Evolutionary conservation across 805 yeast genomes (phyloP), one percentile per base, ranked within the genome.

Genomic region (Wickerhamiella cacticola): DNA sequence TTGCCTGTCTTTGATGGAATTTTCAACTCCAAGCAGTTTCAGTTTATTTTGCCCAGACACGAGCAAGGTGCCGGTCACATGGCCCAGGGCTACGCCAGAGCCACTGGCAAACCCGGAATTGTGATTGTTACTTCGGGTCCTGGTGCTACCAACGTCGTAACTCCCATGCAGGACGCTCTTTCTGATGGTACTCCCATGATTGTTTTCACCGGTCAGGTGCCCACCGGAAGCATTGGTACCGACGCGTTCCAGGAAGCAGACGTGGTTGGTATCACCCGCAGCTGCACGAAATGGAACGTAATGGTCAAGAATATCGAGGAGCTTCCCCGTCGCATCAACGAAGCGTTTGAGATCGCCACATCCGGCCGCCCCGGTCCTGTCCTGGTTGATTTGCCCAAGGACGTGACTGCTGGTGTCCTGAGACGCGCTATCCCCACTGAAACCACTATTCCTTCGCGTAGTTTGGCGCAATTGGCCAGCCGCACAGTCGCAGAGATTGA

Each of bases 41-140:
- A 80, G 57, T 92, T 92, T 63, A 84, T 92, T 49, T 71, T 92
- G 54, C 98, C 98, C 43, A 77, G 94, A 60, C 97, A 92, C 66
- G 98, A 92, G 68, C 98, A 92, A 69, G 98, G 98, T 64, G 98
- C 97, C 15, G 98, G 98, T 46, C 98, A 92, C 68, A 92, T 92
- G 97, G 98, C 98, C 49, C 96, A 92, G 69, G 98, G 98, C 51
- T 92, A 92, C 58, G 96, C 98, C 49, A 75, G 94, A 56, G 98
- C 95, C 35, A 68, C 78, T 16, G 98, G 97, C 51, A 92, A 85
- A 67, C 94, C 96, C 12, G 98, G 98, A 69, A 94, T 92, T 55
- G 97, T 92, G 44, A 71, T 92, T 59, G 98, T 92, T 46, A 92
- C 98, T n/a, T 86, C 96, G 1, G 98, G 98, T 46, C 98, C 98